Evolutionary conservation across 1,284 basidiomycete genomes (phyloP).

Genomic region (Pisolithus thermaeus): DNA sequence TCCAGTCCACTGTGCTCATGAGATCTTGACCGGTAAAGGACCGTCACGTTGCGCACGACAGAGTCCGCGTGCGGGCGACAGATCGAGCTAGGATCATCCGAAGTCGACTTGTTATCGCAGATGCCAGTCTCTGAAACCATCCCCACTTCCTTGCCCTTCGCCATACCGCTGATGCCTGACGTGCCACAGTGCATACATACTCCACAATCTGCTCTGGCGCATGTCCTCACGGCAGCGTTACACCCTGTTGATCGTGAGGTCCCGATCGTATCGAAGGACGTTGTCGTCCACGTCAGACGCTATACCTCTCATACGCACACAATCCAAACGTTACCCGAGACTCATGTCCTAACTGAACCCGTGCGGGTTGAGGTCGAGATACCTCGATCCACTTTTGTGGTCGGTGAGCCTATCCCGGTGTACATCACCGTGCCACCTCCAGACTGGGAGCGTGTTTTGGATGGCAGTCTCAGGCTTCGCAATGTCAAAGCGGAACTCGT

Average conservation of each 20-base stretch:
- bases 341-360: conserved; percentile 51
- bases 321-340: conserved; percentile 53
- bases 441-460: conserved; percentile 52
- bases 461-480: conserved; percentile 61
- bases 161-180: conserved; percentile 67
- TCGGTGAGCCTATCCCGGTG: conserved; percentile 65
- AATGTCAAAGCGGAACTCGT: conserved; percentile 72
- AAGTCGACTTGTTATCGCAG: conserved; percentile 46
- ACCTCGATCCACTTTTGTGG: conserved; percentile 61
- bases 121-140: conserved; percentile 32
- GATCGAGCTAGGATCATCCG: conserved; percentile 57
- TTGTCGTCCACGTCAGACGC: conserved; percentile 65
- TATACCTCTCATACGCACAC: conserved; percentile 60
- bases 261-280: conserved; percentile 45
- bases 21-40: conserved; percentile 34
- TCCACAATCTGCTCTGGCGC: conserved; percentile 58
- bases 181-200: conserved; percentile 74
- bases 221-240: conserved; percentile 61
- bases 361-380: conserved; percentile 63
- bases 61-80: conserved; percentile 55
- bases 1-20: conserved; percentile 8
- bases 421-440: conserved; percentile 76
- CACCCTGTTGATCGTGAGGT: conserved; percentile 41
- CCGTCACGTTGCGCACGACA: conserved; percentile 58
- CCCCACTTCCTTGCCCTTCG: conserved; percentile 65